Evolutionary conservation across 1,284 basidiomycete genomes (phyloP).

Genomic region (Pseudozyma pruni): DNA sequence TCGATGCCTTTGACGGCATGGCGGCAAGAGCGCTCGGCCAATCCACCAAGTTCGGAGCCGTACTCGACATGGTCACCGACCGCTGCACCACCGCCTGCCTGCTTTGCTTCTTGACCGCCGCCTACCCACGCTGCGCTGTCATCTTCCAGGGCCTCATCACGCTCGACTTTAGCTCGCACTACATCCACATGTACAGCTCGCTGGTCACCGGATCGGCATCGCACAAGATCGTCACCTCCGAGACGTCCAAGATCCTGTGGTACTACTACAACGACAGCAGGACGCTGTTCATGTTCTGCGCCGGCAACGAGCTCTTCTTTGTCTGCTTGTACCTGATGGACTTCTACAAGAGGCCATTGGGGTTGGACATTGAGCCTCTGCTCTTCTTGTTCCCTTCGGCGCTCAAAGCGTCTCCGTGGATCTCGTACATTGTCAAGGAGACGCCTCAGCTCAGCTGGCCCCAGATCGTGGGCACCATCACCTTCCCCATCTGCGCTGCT

Average conservation of each 20-base stretch:
- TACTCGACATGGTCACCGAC: conserved; percentile 99
- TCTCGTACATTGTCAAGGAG: conserved; percentile 58
- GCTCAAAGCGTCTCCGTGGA: conserved; percentile 37
- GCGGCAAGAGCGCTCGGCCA: conserved; percentile 90
- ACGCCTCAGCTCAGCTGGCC: conserved; percentile 78
- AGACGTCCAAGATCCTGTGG: conserved; percentile 90
- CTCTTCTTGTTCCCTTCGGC: conserved; percentile 41
- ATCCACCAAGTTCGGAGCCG: conserved; percentile 93
- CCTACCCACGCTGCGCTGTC: conserved; percentile 83
- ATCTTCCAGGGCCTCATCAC: conserved; percentile 95
- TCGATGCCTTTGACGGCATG: conserved; percentile 95
- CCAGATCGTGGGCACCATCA: conserved; percentile 77
- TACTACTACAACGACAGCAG: conserved; percentile 92
- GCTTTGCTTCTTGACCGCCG: conserved; percentile 90
- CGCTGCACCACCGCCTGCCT: conserved; percentile 94
- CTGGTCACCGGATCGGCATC: conserved; percentile 89
- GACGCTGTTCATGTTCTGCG: conserved; percentile 91
- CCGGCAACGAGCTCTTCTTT: conserved; percentile 97
- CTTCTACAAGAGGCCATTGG: conserved; percentile 73
- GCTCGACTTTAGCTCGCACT: conserved; percentile 97
- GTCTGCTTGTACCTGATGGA: conserved; percentile 94
- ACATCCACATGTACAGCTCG: conserved; percentile 99
- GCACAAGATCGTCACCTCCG: conserved; percentile 90
- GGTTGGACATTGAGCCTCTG: conserved; percentile 47
- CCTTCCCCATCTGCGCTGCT: conserved; percentile 78